Base-by-base conservation (phyloP, 2,329 filamentous ascomycete species). In the Sporothrix sp. region DNA sequence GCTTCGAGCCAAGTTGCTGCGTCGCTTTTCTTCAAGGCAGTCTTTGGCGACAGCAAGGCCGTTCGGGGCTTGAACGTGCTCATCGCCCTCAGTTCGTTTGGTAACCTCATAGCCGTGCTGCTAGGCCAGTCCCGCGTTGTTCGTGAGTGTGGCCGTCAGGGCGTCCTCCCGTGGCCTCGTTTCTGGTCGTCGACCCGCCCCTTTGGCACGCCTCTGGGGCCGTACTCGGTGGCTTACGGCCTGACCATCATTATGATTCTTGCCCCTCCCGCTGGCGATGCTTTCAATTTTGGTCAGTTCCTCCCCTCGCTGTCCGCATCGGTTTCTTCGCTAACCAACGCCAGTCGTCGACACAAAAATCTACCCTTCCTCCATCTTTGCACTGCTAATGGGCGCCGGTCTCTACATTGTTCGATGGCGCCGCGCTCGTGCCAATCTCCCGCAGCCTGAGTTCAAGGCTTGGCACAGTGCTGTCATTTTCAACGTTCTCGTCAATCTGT, bases 141-240 rank as follows among this genome's bases (percentile, higher is more conserved):
- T 35, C 71, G 79, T 10, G 80, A 83, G 60, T 79, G 76, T 56
- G 79, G 76, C 25, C 74, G 76, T 53, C 78, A 81, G 67, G 79
- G 79, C 6, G 74, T 81, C 1, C 69, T 82, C 7, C 79, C 79
- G 0, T 82, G 62, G 23, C 70, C 78, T 1, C 62, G 64, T 1
- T 75, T 82, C 54, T 84, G 79, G 79, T 77, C 76, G 0, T 78
- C 75, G 0, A 82, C 78, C 0, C 70, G 69, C 16, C 81, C 80
- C 0, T 82, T 83, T 52, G 79, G 78, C 3, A 84, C 81, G 0
- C 79, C 80, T 0, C 61, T 81, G 0, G 78, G 75, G 0, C 78
- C 79, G 0, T 81, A 81, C 56, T 50, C 72, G 1, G 54, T 82
- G 3, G 77, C 79, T 58, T 83, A 75, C 72, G 49, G 61, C 0